Evolutionary conservation across 495 filamentous ascomycete species (phyloP).

Genomic region (Aspergillus affinis): DNA sequence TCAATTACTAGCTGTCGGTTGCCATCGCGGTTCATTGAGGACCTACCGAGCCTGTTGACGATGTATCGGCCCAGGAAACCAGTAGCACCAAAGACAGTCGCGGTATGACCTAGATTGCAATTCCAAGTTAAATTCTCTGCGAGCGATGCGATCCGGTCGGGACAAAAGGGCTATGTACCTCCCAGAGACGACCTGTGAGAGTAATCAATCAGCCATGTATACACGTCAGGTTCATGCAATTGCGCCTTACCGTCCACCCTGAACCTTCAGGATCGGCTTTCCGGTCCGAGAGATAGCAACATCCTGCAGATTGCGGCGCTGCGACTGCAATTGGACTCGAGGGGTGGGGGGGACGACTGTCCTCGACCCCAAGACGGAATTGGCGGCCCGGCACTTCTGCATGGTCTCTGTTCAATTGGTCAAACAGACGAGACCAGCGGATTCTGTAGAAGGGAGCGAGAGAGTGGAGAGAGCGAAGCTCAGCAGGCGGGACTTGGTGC

Average conservation of each 20-base stretch:
- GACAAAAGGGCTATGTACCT: slow-evolving; percentile 55
- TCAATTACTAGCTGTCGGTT: slow-evolving; percentile 31
- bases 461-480: slow-evolving; percentile 36
- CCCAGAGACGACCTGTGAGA: slow-evolving; percentile 71
- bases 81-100: slow-evolving; percentile 96
- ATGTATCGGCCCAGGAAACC: slow-evolving; percentile 97
- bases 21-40: neutral
- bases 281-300: slow-evolving; percentile 82
- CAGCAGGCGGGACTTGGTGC: slow-evolving; percentile 33
- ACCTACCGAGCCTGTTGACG: slow-evolving; percentile 88
- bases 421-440: slow-evolving; percentile 32
- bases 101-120: slow-evolving; percentile 73
- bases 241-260: slow-evolving; percentile 74
- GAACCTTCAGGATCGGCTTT: slow-evolving; percentile 77
- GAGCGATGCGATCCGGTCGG: slow-evolving; percentile 14
- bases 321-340: slow-evolving; percentile 43
- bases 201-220: slow-evolving; percentile 25
- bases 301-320: slow-evolving; percentile 67
- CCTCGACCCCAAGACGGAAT: slow-evolving; percentile 45
- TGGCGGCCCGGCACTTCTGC: slow-evolving; percentile 51
- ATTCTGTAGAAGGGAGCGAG: slow-evolving; percentile 19
- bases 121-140: slow-evolving; percentile 27
- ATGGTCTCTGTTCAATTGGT: slow-evolving; percentile 42
- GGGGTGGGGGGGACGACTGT: slow-evolving; percentile 43
- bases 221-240: slow-evolving; percentile 15